Evolutionary conservation across 331 rosid genomes (phyloP), one percentile per base, ranked within the genome.

Genomic region (Arachis monticola): DNA sequence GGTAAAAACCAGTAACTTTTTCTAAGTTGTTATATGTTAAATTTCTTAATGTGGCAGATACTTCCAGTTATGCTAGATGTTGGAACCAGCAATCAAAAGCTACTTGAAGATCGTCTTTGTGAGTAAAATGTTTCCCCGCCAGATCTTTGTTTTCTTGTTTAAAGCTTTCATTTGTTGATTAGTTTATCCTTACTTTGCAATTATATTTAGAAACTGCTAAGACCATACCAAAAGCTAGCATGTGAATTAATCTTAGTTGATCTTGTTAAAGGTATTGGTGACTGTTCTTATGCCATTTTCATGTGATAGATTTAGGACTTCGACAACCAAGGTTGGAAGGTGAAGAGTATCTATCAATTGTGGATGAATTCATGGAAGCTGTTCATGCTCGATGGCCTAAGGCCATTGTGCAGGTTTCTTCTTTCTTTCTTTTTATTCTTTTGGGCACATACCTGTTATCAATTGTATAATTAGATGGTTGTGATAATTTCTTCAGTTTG

Each of bases 291-390:
- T 79, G 58, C 80, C 81, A 64, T 79, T 78, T 93, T 85, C 52
- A 74, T 82, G 78, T 85, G 85, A 63, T 82, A 95, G 99, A 95
- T 90, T 86, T 95, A 82, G 99, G 99, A 87, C 87, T 95, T 74
- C 88, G 99, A 71, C 97, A 90, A 80, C 97, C 93, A 79, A 92
- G 99, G 86, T 79, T 95, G 88, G 99, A 95, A 83, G 99, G 97
- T 74, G 97, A 95, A 74, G 97, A 95, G 80, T 95, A 95, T 83
- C 78, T 95, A 64, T 77, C 92, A 80, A 83, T 95, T 81, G 89
- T 95, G 67, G 99, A 95, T 81, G 99, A 95, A 88, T 89, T 95
- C 90, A 90, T 95, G 97, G 96, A 90, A 85, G 99, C 97, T 14
- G 96, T 91, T 78, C 71, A 75, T 72, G 86, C 92, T 79, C 93